phyloP scores from a whole-genome alignment of 805 yeast genomes.

The Cyberlindnera samutprakarnensis region DNA sequence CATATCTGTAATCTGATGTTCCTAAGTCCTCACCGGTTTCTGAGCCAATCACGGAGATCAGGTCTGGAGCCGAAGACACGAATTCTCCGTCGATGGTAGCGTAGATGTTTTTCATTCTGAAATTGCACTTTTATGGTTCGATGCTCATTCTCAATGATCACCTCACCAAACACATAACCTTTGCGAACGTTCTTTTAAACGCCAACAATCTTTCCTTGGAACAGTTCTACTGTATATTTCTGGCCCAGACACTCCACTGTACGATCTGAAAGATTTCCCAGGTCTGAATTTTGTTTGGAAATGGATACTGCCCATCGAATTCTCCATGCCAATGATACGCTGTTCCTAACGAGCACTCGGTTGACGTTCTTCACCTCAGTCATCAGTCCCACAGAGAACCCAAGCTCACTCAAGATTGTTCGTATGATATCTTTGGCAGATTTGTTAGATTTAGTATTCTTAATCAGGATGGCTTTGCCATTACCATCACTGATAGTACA shows the following conservation, averaged over 20 bases:
- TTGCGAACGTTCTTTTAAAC: slow-evolving; percentile 33
- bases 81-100: slow-evolving; percentile 23
- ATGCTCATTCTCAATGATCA: slow-evolving; percentile 29
- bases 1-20: slow-evolving; percentile 41
- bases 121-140: slow-evolving; percentile 40
- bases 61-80: slow-evolving; percentile 38
- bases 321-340: slow-evolving; percentile 39
- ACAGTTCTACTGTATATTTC: slow-evolving; percentile 22
- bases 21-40: slow-evolving; percentile 43
- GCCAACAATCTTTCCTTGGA: slow-evolving; percentile 36
- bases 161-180: slow-evolving; percentile 41
- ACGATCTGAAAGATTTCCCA: slow-evolving; percentile 26
- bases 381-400: slow-evolving; percentile 32
- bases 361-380: slow-evolving; percentile 25
- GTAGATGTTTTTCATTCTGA: too few relatives aligned
- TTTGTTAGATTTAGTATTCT: slow-evolving; percentile 26
- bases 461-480: slow-evolving; percentile 31
- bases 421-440: slow-evolving; percentile 32
- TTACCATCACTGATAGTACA: slow-evolving; percentile 34
- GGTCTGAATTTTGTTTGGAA: slow-evolving; percentile 30
- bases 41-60: slow-evolving; percentile 34
- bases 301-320: slow-evolving; percentile 36
- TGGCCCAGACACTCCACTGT: slow-evolving; percentile 34
- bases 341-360: slow-evolving; percentile 26
- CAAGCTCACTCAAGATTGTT: slow-evolving; percentile 36